Percentiles rank a stretch among this genome's conserved stretches.
Evolutionary conservation across 139 green algal genomes (phyloP).

Genomic region (Chara braunii): DNA sequence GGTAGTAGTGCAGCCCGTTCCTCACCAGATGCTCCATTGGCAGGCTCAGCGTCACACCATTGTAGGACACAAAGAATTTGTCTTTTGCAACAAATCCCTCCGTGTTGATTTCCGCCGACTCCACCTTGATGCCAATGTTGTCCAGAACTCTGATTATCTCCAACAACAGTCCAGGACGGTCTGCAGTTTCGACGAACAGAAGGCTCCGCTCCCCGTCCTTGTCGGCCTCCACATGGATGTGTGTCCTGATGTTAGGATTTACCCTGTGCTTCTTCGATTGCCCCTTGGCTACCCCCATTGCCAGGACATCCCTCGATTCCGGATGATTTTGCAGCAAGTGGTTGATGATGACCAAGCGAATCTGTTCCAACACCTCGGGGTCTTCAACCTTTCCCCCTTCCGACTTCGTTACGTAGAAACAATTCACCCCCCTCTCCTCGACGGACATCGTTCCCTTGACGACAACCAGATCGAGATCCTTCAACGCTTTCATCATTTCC

Average conservation of each 20-base stretch:
- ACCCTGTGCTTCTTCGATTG: no score
- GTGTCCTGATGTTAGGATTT: background rate
- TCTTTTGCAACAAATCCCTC: constrained; percentile 64
- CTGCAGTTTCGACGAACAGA: constrained; percentile 56
- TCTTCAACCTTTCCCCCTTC: constrained; percentile 81
- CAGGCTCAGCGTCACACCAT: constrained; percentile 71
- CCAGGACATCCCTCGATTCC: no score
- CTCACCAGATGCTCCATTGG: constrained; percentile 77
- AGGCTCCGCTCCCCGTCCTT: no score
- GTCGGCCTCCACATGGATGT: no score
- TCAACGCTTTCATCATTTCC: constrained; percentile 58
- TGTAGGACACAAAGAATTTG: constrained; percentile 84
- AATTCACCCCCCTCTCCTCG: background rate
- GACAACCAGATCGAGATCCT: constrained; percentile 85
- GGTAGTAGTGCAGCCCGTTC: constrained; percentile 90
- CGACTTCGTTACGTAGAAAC: constrained; percentile 11
- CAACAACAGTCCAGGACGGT: constrained; percentile 60
- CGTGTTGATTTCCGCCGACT: constrained; percentile 74
- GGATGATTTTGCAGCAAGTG: constrained; percentile 77
- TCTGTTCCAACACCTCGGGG: constrained; percentile 71
- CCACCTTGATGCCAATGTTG: constrained; percentile 90
- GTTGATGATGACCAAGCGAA: constrained; percentile 81
- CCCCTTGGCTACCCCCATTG: no score
- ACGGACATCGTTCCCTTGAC: constrained; percentile 62
- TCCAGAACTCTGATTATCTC: constrained; percentile 73